phyloP scores from a whole-genome alignment of 2,329 filamentous ascomycete species.

The Scedosporium apiospermum region DNA sequence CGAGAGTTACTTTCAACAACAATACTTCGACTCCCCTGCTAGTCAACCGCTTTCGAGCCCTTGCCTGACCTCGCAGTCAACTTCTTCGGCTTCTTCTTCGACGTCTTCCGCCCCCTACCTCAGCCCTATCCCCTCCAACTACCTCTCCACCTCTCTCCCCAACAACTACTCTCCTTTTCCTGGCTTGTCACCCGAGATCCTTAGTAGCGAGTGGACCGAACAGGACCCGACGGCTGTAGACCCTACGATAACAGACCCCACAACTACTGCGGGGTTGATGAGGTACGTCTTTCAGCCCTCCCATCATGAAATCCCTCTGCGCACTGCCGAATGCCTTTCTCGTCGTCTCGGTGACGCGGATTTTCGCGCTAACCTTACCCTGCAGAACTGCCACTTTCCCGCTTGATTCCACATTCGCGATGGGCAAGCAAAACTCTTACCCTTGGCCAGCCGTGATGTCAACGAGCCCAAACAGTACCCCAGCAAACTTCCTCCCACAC shows the following conservation, averaged over 20 bases:
- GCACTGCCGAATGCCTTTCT: not conserved
- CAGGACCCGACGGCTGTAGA: constrained; percentile 4
- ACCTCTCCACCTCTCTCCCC: constrained; percentile 14
- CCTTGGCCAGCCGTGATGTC: constrained; percentile 35
- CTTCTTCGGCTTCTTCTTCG: constrained; percentile 7
- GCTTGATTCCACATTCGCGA: constrained; percentile 41
- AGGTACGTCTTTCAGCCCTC: constrained; percentile 19
- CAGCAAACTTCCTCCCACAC: constrained; percentile 29
- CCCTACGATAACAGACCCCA: not conserved
- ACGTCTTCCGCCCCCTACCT: constrained; percentile 16
- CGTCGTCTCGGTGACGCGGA: not conserved
- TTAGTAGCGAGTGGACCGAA: constrained; percentile 23
- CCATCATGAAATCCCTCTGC: not conserved
- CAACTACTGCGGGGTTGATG: constrained; percentile 19
- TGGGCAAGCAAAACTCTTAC: constrained; percentile 40
- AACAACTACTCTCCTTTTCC: constrained; percentile 18
- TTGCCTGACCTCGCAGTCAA: constrained; percentile 1
- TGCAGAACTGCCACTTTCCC: constrained; percentile 38
- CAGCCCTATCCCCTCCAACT: constrained; percentile 15
- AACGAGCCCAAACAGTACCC: not conserved
- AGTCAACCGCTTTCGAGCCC: constrained; percentile 4
- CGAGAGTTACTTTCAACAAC: not conserved
- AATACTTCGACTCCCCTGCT: not conserved
- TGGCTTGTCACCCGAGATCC: constrained; percentile 15
- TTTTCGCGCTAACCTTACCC: constrained; percentile 8